These are phyloP conservation scores for Phytophthora lateralis DNA, from an alignment of 352 stramenopile species.

Conservation along the genomic window DNA sequence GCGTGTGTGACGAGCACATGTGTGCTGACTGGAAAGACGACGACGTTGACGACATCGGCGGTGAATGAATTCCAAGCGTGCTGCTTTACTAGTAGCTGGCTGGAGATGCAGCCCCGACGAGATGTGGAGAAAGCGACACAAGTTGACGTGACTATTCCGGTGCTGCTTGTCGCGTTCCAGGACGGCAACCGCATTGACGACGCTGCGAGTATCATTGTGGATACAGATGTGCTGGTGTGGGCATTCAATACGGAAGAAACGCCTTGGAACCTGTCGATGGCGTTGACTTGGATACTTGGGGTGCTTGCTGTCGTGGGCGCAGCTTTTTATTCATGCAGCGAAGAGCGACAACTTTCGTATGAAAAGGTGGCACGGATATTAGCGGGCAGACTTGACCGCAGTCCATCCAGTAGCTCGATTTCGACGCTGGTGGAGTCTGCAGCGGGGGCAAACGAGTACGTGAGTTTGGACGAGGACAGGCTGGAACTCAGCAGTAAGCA, in stretches of 20 bases:
- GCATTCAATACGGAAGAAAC: conserved; percentile 50
- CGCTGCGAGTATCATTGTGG: conserved; percentile 23
- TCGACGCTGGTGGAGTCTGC: conserved; percentile 22
- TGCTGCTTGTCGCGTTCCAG: conserved; percentile 45
- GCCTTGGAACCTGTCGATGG: conserved; percentile 73
- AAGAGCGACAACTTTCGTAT: conserved; percentile 61
- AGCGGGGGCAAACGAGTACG: conserved; percentile 28
- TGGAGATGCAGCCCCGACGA: conserved; percentile 39
- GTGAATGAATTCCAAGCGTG: conserved; percentile 44
- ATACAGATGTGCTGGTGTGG: conserved; percentile 23
- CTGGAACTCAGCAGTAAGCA: conserved; percentile 61
- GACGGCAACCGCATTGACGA: conserved; percentile 45
- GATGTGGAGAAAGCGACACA: neutral
- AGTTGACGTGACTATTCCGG: conserved; percentile 32
- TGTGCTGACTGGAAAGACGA: conserved; percentile 34
- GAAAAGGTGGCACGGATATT: conserved; percentile 45
- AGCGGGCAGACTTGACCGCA: conserved; percentile 13
- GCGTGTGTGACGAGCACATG: conserved; percentile 46
- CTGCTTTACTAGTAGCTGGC: conserved; percentile 52
- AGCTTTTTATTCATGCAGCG: conserved; percentile 55
- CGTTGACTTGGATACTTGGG: conserved; percentile 62
- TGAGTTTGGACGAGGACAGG: conserved; percentile 37
- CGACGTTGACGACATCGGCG: neutral
- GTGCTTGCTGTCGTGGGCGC: conserved; percentile 50
- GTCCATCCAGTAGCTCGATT: conserved; percentile 21